Conservation (phyloP, 805 yeast species). For the Saturnispora zaruensis region DNA sequence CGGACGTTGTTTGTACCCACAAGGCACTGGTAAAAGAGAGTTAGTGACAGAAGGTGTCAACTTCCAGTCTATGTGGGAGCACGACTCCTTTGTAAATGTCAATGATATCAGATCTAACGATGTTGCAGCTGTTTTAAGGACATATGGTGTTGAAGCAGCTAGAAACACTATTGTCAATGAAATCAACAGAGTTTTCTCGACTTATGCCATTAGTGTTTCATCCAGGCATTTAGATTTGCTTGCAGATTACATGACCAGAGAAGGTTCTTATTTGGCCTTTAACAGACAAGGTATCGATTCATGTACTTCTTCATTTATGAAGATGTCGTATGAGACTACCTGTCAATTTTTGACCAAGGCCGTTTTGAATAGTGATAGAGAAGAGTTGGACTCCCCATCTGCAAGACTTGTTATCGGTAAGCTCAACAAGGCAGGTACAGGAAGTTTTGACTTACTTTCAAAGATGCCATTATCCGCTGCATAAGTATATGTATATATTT, state of each 20-base stretch:
- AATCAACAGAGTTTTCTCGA: conserved; percentile 90
- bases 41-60: conserved; percentile 97
- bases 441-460: conserved; percentile 77
- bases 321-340: conserved; percentile 98
- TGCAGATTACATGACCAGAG: conserved; percentile 99
- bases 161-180: conserved; percentile 95
- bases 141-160: conserved; percentile 99
- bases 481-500: not conserved
- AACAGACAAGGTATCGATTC: conserved; percentile 98
- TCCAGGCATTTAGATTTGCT: conserved; percentile 91
- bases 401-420: conserved; percentile 91
- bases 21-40: conserved; percentile 60
- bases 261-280: conserved; percentile 93
- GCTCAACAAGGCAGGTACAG: conserved; percentile 88
- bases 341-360: conserved; percentile 96
- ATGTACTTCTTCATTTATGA: conserved; percentile 91
- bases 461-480: conserved; percentile 30
- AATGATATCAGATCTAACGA: conserved; percentile 89
- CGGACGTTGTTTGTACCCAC: conserved; percentile 87
- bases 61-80: conserved; percentile 97
- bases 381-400: conserved; percentile 82
- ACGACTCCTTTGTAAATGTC: conserved; percentile 85
- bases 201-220: conserved; percentile 90
- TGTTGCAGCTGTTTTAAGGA: conserved; percentile 77
- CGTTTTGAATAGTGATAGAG: conserved; percentile 84